Conservation (phyloP, 1,284 basidiomycete genomes). For the Sporisorium iseilematis-ciliati region DNA sequence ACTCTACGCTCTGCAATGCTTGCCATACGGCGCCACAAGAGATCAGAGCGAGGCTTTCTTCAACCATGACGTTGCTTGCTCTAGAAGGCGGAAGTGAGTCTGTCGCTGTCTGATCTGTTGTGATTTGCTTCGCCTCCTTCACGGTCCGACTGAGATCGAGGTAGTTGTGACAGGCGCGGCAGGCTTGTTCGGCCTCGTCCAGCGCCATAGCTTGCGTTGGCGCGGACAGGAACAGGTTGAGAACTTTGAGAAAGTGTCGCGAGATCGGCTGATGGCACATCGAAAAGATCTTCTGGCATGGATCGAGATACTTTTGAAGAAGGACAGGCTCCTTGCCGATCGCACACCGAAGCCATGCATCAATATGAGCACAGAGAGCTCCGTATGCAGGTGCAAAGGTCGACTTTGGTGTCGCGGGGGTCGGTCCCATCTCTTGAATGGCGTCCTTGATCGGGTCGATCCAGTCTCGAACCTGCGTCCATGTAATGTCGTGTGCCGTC, state of each 20-base stretch:
- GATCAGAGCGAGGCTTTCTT: conserved; percentile 24
- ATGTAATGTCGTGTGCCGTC: conserved; percentile 86
- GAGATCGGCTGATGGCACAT: conserved; percentile 9
- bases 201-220: conserved; percentile 25
- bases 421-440: background rate
- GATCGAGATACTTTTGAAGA: conserved; percentile 18
- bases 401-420: background rate
- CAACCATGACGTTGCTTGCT: background rate
- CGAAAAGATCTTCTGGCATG: conserved; percentile 4
- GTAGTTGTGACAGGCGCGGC: conserved; percentile 32
- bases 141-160: conserved; percentile 17
- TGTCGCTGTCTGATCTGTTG: background rate
- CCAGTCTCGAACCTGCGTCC: conserved; percentile 87
- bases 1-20: conserved; percentile 21
- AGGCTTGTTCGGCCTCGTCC: conserved; percentile 34
- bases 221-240: conserved; percentile 20
- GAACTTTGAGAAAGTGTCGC: conserved; percentile 21
- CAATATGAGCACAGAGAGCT: conserved; percentile 28
- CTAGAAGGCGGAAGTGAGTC: background rate
- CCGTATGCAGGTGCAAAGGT: conserved; percentile 23
- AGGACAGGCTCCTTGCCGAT: conserved; percentile 29
- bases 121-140: conserved; percentile 1
- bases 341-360: conserved; percentile 38
- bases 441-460: conserved; percentile 53
- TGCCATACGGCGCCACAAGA: conserved; percentile 28